Conservation (phyloP, 768 basidiomycete genomes). For the Lentinula sp. region DNA sequence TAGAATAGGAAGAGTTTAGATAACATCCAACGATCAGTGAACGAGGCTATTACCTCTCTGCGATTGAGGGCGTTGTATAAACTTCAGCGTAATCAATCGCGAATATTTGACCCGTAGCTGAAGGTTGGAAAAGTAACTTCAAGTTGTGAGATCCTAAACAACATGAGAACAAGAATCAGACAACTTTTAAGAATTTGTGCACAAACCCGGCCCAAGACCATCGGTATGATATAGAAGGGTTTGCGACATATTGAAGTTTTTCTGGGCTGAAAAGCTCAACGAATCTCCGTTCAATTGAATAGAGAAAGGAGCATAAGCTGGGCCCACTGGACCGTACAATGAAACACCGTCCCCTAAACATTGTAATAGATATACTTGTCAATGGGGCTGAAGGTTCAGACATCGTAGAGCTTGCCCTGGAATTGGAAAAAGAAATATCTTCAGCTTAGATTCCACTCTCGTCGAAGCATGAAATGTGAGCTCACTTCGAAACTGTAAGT, state of each 20-base stretch:
- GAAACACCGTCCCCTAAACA: constrained; percentile 36
- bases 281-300: constrained; percentile 27
- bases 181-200: background rate
- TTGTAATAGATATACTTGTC: background rate
- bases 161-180: background rate
- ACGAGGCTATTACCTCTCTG: background rate
- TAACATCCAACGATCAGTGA: background rate
- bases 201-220: constrained; percentile 15
- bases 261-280: constrained; percentile 15
- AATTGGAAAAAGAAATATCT: background rate
- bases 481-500: constrained; percentile 34
- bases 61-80: background rate
- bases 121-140: constrained; percentile 21
- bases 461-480: background rate
- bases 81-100: constrained; percentile 22
- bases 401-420: constrained; percentile 11
- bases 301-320: constrained; percentile 24
- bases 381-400: background rate
- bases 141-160: constrained; percentile 12
- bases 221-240: constrained; percentile 20
- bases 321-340: constrained; percentile 35
- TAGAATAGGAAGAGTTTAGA: background rate
- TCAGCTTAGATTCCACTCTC: background rate
- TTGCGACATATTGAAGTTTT: constrained; percentile 17
- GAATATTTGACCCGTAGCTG: constrained; percentile 13